A percentile compares a stretch with the other conserved stretches of the same genome.
Evolutionary conservation across 1,139 yeast species (phyloP).

Genomic region (Yamadazyma dendronema): DNA sequence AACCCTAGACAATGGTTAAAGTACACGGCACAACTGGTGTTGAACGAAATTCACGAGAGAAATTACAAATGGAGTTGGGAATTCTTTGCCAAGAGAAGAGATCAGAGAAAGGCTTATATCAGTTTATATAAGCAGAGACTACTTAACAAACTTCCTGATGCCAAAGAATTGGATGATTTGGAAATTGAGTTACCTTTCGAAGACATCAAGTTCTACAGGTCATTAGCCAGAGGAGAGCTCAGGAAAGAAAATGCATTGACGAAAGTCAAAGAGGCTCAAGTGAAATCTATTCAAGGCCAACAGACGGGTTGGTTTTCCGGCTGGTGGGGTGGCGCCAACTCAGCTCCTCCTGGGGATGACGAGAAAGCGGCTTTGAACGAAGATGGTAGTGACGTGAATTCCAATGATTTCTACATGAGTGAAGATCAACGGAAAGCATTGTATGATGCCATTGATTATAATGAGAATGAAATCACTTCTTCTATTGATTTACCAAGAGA

Average conservation of each 20-base stretch:
- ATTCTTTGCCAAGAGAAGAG: constrained; percentile 65
- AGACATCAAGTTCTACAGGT: constrained; percentile 81
- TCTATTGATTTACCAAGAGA: constrained; percentile 72
- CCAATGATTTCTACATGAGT: constrained; percentile 28
- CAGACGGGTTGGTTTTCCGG: constrained; percentile 54
- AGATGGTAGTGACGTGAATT: constrained; percentile 10
- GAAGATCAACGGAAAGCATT: constrained; percentile 79
- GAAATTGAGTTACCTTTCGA: constrained; percentile 68
- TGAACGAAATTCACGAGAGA: constrained; percentile 76
- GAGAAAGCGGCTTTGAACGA: constrained; percentile 4
- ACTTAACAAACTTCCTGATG: constrained; percentile 30
- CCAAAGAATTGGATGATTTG: constrained; percentile 47
- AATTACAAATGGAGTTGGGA: constrained; percentile 91
- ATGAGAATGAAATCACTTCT: constrained; percentile 58
- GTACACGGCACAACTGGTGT: constrained; percentile 73
- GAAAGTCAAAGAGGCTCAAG: constrained; percentile 13
- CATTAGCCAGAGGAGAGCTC: constrained; percentile 68
- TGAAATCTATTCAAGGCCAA: constrained; percentile 3
- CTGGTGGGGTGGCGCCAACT: constrained; percentile 49
- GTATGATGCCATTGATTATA: constrained; percentile 91
- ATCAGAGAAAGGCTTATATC: constrained; percentile 70
- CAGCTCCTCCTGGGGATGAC: constrained; percentile 10
- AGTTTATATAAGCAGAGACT: constrained; percentile 60
- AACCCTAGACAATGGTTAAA: constrained; percentile 80
- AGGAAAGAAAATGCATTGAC: constrained; percentile 47